Evolutionary conservation across 176 grass and related monocot genomes (phyloP).

Genomic region (Otatea glauca): DNA sequence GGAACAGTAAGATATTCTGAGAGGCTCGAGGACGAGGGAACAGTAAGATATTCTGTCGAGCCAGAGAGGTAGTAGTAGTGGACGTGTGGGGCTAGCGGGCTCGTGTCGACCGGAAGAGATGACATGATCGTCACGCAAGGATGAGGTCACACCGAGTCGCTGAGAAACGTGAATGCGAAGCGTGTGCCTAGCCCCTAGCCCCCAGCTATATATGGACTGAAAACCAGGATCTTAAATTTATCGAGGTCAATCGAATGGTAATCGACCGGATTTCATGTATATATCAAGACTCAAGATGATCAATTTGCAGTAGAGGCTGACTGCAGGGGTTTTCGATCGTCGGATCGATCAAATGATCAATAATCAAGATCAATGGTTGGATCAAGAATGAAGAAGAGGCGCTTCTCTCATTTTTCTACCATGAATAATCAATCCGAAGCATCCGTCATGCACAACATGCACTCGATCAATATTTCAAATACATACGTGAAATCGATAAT

Average conservation of each 20-base stretch:
- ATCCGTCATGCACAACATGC: neutral
- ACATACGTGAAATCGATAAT: no score
- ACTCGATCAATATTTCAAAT: no score
- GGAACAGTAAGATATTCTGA: neutral
- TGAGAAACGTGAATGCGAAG: no score
- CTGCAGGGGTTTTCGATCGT: no score
- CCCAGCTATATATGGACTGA: neutral
- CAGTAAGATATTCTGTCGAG: neutral
- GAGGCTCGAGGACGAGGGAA: no score
- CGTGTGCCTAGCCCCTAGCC: neutral
- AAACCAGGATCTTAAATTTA: neutral
- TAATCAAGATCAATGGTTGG: no score
- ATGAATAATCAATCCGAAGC: neutral
- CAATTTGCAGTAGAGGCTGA: no score
- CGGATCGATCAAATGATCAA: no score
- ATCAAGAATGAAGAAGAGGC: neutral
- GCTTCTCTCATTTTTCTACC: neutral
- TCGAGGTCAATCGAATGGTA: neutral
- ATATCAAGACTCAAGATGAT: no score
- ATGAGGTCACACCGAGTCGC: neutral
- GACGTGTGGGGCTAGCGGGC: neutral
- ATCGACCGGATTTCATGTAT: neutral
- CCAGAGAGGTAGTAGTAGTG: neutral
- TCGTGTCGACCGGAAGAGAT: neutral
- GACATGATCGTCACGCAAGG: neutral